Evolutionary conservation across 78 protist species (phyloP).

Genomic region (Dictyostelium brefeldianum): DNA sequence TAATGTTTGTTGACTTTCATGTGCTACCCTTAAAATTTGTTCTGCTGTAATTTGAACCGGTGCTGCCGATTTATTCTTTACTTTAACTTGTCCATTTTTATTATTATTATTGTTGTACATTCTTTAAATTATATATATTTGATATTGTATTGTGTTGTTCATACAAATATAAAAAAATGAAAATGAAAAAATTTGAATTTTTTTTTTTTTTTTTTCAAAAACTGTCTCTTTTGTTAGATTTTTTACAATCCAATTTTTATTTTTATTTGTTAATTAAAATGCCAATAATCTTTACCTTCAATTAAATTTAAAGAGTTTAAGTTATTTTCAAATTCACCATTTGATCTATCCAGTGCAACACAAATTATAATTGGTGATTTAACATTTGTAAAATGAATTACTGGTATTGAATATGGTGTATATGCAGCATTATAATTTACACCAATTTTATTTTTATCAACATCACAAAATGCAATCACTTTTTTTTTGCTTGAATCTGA

Average conservation of each 20-base stretch:
- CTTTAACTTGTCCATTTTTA: constrained; percentile 5
- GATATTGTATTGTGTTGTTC: not conserved
- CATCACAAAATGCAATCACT: constrained; percentile 73
- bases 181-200: not conserved
- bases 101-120: not conserved
- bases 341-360: constrained; percentile 66
- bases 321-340: constrained; percentile 64
- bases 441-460: constrained; percentile 68
- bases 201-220: not conserved
- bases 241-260: not conserved
- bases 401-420: constrained; percentile 46
- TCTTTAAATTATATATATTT: not conserved
- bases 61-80: constrained; percentile 96
- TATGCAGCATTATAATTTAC: constrained; percentile 44
- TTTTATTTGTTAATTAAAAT: constrained; percentile 38
- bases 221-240: not conserved
- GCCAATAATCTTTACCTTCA: constrained; percentile 71
- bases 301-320: constrained; percentile 41
- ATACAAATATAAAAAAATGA: not conserved
- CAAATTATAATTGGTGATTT: constrained; percentile 63
- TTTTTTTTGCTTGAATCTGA: constrained; percentile 44
- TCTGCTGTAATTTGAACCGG: constrained; percentile 99
- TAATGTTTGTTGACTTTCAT: constrained; percentile 48
- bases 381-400: constrained; percentile 57
- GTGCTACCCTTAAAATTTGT: constrained; percentile 97